These are phyloP conservation scores for Chaetomium sp. DNA, from an alignment of 2,329 filamentous ascomycete species.

Conservation along the genomic window DNA sequence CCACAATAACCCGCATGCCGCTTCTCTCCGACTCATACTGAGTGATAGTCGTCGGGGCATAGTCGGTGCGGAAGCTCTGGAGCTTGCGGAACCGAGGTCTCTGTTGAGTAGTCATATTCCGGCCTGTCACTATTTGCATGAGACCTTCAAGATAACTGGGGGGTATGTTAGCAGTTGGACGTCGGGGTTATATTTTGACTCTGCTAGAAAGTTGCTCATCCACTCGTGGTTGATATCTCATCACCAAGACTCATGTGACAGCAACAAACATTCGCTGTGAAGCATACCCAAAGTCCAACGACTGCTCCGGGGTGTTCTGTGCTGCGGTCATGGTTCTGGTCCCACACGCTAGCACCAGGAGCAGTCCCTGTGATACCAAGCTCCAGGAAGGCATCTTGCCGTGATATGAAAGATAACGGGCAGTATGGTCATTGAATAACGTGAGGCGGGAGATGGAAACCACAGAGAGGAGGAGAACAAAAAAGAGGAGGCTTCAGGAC, in stretches of 20 bases:
- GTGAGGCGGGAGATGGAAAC: not conserved
- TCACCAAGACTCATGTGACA: not conserved
- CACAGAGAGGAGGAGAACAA: not conserved
- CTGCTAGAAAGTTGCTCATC: not conserved
- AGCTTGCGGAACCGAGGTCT: slow-evolving; percentile 74
- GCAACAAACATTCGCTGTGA: not conserved
- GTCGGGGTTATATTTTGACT: not conserved
- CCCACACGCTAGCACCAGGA: slow-evolving; percentile 21
- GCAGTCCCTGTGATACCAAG: slow-evolving; percentile 11
- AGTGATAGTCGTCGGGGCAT: slow-evolving; percentile 83
- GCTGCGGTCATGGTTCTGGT: slow-evolving; percentile 21
- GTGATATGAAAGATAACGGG: not conserved
- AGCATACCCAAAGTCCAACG: slow-evolving; percentile 26
- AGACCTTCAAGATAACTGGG: slow-evolving; percentile 31
- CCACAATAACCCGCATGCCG: slow-evolving; percentile 91
- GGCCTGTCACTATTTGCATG: slow-evolving; percentile 32
- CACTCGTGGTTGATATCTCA: not conserved
- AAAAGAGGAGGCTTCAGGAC: not conserved
- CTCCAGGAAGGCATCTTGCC: slow-evolving; percentile 16
- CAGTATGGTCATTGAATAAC: not conserved
- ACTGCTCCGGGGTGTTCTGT: slow-evolving; percentile 15
- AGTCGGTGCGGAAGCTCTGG: slow-evolving; percentile 85
- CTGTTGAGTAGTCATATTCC: slow-evolving; percentile 57
- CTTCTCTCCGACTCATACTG: slow-evolving; percentile 96
- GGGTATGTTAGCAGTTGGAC: slow-evolving; percentile 29